Conservation (phyloP, 2,329 filamentous ascomycete genomes). For the Tolypocladium ophioglossoides region DNA sequence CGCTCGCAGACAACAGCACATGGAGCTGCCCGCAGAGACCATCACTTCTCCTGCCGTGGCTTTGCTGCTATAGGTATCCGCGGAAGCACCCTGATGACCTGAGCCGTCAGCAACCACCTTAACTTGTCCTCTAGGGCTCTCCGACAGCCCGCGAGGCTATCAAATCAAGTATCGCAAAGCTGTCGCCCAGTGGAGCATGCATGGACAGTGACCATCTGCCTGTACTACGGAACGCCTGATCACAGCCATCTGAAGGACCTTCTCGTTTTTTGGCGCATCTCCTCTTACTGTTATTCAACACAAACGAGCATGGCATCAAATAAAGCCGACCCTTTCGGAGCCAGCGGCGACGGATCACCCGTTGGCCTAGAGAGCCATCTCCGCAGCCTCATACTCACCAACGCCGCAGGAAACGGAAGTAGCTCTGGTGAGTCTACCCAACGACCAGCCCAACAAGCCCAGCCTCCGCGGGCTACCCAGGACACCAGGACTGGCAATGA, state of each 20-base stretch:
- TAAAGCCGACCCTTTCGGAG: neutral
- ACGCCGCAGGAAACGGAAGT: conserved; percentile 18
- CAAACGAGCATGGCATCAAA: neutral
- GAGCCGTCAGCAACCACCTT: neutral
- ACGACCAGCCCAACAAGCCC: neutral
- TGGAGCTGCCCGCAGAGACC: neutral
- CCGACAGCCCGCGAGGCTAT: neutral
- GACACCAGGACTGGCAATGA: neutral
- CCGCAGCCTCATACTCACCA: conserved; percentile 48
- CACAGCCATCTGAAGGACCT: neutral
- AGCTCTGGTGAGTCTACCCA: neutral
- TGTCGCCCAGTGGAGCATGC: neutral
- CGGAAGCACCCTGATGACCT: neutral
- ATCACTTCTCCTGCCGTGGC: neutral
- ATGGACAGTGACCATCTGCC: neutral
- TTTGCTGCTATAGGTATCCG: neutral
- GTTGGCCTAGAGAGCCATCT: conserved; percentile 43
- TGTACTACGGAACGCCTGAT: neutral
- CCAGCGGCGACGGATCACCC: neutral
- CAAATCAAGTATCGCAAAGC: too few species aligned
- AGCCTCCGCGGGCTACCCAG: neutral
- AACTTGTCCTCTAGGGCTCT: neutral
- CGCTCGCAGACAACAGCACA: neutral
- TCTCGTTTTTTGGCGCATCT: neutral
- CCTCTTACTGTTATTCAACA: neutral